Evolutionary conservation across 306 rosid species (phyloP).

Genomic region (Cicer chorassanicum): DNA sequence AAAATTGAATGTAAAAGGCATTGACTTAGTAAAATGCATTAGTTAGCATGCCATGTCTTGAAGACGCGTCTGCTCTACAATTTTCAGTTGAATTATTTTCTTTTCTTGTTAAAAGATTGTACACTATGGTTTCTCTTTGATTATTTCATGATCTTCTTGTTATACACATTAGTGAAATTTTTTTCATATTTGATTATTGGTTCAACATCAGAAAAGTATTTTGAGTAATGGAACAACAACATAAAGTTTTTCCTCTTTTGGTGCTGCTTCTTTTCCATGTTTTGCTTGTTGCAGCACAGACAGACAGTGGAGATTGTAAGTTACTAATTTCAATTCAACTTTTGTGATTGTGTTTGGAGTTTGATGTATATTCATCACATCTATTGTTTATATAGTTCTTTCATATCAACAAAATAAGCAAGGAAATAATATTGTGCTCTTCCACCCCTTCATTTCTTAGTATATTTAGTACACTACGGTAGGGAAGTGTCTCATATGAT

Average conservation of each 20-base stretch:
- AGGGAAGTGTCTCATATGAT: neutral
- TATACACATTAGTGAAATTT: neutral
- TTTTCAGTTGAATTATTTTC: slow-evolving; percentile 33
- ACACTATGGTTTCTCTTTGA: slow-evolving; percentile 3
- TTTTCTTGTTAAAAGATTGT: slow-evolving; percentile 22
- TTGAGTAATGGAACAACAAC: slow-evolving; percentile 44
- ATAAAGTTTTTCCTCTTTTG: slow-evolving; percentile 48
- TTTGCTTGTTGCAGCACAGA: slow-evolving; percentile 52
- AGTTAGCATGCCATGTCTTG: slow-evolving; percentile 36
- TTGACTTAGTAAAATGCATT: slow-evolving; percentile 47
- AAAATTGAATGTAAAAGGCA: slow-evolving; percentile 25
- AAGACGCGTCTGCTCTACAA: slow-evolving; percentile 32
- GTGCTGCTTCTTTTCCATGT: slow-evolving; percentile 47
- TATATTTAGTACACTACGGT: neutral
- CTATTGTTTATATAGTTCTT: slow-evolving; percentile 23
- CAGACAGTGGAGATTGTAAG: slow-evolving; percentile 52
- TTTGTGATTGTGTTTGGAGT: neutral
- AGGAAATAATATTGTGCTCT: slow-evolving; percentile 19
- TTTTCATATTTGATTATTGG: slow-evolving; percentile 14
- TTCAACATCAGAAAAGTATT: slow-evolving; percentile 18
- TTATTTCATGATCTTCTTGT: slow-evolving; percentile 28
- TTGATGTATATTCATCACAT: slow-evolving; percentile 17
- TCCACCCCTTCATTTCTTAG: neutral
- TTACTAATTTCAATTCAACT: slow-evolving; percentile 35
- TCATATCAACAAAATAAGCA: slow-evolving; percentile 28